phyloP scores from a whole-genome alignment of 176 grass and related monocot genomes.

The Raddia distichophylla region DNA sequence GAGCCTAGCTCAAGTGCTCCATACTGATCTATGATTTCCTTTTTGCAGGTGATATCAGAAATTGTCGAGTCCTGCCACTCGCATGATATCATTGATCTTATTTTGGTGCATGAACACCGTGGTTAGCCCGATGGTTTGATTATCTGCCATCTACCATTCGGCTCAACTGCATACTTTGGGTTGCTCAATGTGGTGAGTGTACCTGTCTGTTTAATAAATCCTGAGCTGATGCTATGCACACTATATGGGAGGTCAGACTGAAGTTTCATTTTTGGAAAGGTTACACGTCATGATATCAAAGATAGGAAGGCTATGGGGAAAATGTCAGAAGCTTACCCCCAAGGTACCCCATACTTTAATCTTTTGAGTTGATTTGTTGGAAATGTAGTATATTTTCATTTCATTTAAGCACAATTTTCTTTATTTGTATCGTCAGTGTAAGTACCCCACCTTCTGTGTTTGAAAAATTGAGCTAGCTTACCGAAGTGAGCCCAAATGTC shows the following conservation, averaged over 20 bases:
- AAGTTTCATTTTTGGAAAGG: constrained; percentile 43
- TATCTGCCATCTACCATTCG: too few species aligned
- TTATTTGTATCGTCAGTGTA: background rate
- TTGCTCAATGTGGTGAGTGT: too few species aligned
- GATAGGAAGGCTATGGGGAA: constrained; percentile 90
- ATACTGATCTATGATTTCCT: too few species aligned
- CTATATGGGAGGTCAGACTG: background rate
- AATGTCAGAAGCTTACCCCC: constrained; percentile 96
- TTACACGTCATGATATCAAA: constrained; percentile 89
- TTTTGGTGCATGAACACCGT: too few species aligned
- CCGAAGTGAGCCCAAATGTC: constrained; percentile 55
- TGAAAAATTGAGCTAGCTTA: background rate
- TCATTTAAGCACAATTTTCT: background rate
- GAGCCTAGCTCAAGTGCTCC: background rate
- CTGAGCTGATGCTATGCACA: background rate
- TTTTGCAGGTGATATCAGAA: too few species aligned
- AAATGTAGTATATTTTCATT: background rate
- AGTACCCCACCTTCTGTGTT: background rate
- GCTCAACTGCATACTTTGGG: too few species aligned
- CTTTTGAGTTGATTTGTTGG: background rate
- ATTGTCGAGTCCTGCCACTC: too few species aligned
- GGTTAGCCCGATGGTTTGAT: too few species aligned
- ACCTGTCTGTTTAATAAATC: constrained; percentile 1
- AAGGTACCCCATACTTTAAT: constrained; percentile 54
- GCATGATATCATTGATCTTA: too few species aligned